Evolutionary conservation across 306 rosid genomes (phyloP), one percentile per base, ranked within the genome.

Genomic region (Gleditsia sinensis): DNA sequence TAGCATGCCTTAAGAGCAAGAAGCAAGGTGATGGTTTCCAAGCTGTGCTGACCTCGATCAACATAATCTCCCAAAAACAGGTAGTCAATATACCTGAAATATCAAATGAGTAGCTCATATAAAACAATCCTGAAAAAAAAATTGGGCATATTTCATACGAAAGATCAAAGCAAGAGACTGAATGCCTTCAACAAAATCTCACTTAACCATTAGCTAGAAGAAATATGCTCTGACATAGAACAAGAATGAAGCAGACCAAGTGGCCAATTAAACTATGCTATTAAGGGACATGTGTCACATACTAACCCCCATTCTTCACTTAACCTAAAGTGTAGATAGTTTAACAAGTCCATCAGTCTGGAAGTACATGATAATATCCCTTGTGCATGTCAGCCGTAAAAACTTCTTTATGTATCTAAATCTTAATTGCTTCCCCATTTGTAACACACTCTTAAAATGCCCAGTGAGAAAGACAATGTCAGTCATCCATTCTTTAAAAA

Each of bases 1-100:
- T 70, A 77, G 81, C 85, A 72, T 81, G 81, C 99, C 97, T 95
- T 95, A 28, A 95, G 99, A 77, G 99, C 99, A 68, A 95, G 98
- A 33, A 95, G 94, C 85, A 95, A 86, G 75, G 93, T 88, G 75
- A 95, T 92, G 53, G 99, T 95, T 86, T 95, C 99, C 93, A 95
- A 90, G 90, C 99, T 95, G 84, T 95, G 99, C 75, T 95, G 99
- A 61, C 99, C 99, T 80, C 99, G 93, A 83, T 95, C 99, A 81
- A 95, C 99, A 76, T 95, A 95, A 82, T 95, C 99, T 71, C 99
- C 99, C 90, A 95, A 86, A 90, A 95, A 95, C 78, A 95, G 88
- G 88, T 95, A 92, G 85, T 95, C 99, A 50, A 95, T 95, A 76
- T 95, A 95, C 88, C 99, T 95, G 87, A 71, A 87, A 80, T 51